Evolutionary conservation across 2,329 filamentous ascomycete species (phyloP), one percentile per base, ranked within the genome.

Genomic region (Diaporthe australafricana): DNA sequence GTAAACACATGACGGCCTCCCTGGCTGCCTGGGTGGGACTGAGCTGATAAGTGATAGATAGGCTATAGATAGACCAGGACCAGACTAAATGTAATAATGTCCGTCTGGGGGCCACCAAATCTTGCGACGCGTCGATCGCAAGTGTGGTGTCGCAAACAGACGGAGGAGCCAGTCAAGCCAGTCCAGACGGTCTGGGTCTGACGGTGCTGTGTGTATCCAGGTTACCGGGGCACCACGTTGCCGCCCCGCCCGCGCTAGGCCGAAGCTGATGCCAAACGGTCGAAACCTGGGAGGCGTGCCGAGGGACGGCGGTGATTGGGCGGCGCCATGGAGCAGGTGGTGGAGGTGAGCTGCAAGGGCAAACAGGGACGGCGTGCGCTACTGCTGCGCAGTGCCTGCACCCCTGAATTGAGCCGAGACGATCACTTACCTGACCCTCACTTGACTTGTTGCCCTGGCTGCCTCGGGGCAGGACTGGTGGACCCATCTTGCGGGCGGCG

Each of bases 191-290:
- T 48, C 25, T 40, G 38, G 38, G 6, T 16, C 57, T 63, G 60
- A 63, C 42, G 60, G 60, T 12, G 27, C 32, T 35, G 32, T 35
- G 32, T 35, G 32, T 9, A 9, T 48, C 27, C 17, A 40, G 30
- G 67, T 38, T 48, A 62, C 55, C 42, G 35, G 47, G 38, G 48
- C 32, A 63, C 53, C 68, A 38, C 57, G 68, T 50, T 62, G 55
- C 57, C 67, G 53, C 53, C 68, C 68, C 68, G 68, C 68, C 55
- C 55, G 32, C 68, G 55, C 68, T 70, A 70, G 53, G 42, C 45
- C 45, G 68, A 70, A 62, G 60, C 60, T 63, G 60, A 63, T 63
- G 60, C 27, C 48, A 48, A 63, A 63, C 60, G 60, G 60, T 48
- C 60, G 45, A 35, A 48, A 16, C 6, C 57, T 63, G 40, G 57